Base-by-base conservation (phyloP, 2,329 filamentous ascomycete genomes). In the Biscogniauxia mediterranea region DNA sequence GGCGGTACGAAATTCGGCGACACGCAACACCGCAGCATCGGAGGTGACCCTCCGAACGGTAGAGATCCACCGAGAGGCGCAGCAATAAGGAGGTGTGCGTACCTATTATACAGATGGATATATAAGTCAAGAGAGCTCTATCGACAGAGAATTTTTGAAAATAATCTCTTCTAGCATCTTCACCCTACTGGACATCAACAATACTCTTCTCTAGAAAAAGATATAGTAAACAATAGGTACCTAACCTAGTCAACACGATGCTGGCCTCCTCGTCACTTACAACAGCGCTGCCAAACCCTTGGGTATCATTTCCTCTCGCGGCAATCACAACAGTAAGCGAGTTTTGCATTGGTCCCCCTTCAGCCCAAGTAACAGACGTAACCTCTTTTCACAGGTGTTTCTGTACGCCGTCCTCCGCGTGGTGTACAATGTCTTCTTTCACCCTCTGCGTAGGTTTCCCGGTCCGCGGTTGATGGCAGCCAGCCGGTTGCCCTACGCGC, bases 391-490 rank as follows among this genome's bases (percentile, higher is more conserved):
- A 17, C 11, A 46, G 38, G 17, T n/a, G 15, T 17, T 46, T 17
- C 17, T 46, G 17, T 46, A 46, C 38, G 38, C 17, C 17, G 13
- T 2, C 11, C 38, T 46, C 17, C 38, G 38, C 17, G 11, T n/a
- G 15, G 38, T 59, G 3, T 62, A 62, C 52, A 62, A 62, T 21
- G 42, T 59, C 54, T 52, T 52, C 5, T 59, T 62, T 19, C 60
- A 61, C 49, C 56, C 60, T 13, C 52, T 62, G 2, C 49, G 56
- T 9, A 49, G 23, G 2, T 62, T 53, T 17, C 60, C 46, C 13
- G 60, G 56, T 13, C 60, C 60, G 4, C 21, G 46, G 17, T 26
- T 52, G 3, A 25, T 56, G 15, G 53, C 53, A 26, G 60, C 56
- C 2, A 56, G 38, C 42, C 60, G 54, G 4, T n/a, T 62, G 2